Evolutionary conservation across 331 rosid genomes (phyloP).

Genomic region (Cydonia oblonga): DNA sequence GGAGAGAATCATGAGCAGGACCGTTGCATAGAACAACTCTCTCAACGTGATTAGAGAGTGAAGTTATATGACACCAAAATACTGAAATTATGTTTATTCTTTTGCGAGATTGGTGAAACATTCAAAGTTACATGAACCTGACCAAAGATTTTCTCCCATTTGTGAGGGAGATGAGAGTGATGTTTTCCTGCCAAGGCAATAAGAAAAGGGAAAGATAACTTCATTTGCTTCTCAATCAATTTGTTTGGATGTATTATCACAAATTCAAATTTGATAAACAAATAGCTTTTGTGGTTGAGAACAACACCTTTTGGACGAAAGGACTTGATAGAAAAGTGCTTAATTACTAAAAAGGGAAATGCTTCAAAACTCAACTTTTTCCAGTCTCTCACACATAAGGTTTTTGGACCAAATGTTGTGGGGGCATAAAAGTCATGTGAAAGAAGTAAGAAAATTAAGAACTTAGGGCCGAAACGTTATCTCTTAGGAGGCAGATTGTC

Average conservation of each 20-base stretch:
- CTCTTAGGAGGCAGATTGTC: too few relatives aligned
- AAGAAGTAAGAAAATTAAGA: too few relatives aligned
- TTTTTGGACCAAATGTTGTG: neutral
- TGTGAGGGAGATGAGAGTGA: too few relatives aligned
- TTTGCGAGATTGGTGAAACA: too few relatives aligned
- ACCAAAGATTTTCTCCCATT: too few relatives aligned
- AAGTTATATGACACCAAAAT: too few relatives aligned
- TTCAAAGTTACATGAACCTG: too few relatives aligned
- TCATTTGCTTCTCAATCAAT: neutral
- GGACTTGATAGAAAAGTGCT: neutral
- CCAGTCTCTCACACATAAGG: neutral
- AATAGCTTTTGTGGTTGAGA: neutral
- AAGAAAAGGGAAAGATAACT: neutral
- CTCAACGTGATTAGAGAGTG: neutral
- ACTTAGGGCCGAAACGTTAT: too few relatives aligned
- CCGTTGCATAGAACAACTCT: neutral
- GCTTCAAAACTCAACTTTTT: neutral
- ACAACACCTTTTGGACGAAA: neutral
- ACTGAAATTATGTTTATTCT: too few relatives aligned
- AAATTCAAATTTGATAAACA: neutral
- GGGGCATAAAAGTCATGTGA: neutral
- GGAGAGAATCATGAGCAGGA: neutral
- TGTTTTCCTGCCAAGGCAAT: too few relatives aligned
- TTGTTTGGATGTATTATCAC: neutral
- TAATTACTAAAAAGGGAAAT: neutral